A percentile compares a stretch with the other conserved stretches of the same genome.
phyloP scores from a whole-genome alignment of 2,329 filamentous ascomycete genomes.

The Emydomyces testavorans region DNA sequence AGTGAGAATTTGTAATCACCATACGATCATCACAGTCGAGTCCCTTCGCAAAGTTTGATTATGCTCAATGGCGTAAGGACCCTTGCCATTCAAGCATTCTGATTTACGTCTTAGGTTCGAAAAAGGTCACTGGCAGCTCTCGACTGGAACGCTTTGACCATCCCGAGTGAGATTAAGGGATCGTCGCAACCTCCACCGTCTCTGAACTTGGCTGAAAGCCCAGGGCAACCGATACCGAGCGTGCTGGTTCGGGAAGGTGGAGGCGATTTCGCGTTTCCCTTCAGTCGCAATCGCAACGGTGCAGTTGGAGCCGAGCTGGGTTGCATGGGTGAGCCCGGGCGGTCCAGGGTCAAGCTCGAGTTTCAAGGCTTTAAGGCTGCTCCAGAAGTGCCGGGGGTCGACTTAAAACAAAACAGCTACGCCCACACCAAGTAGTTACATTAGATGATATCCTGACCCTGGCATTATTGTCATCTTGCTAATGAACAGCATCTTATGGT shows the following conservation, averaged over 20 bases:
- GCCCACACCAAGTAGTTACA: too few relatives aligned
- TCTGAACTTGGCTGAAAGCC: not conserved
- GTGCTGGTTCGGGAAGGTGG: not conserved
- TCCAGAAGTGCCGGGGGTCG: conserved; percentile 2
- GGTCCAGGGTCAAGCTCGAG: not conserved
- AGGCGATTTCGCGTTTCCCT: not conserved
- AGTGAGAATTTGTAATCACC: too few relatives aligned
- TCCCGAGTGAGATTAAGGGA: conserved; percentile 8
- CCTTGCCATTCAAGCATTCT: not conserved
- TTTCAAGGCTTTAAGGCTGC: conserved; percentile 6
- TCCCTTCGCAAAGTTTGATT: not conserved
- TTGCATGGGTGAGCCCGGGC: not conserved
- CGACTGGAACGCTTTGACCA: conserved; percentile 8
- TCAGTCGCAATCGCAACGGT: too few relatives aligned
- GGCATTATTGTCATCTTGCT: too few relatives aligned
- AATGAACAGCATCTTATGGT: too few relatives aligned
- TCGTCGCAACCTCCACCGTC: conserved; percentile 3
- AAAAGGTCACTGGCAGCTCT: not conserved
- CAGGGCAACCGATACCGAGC: conserved; percentile 3
- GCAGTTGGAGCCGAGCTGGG: not conserved
- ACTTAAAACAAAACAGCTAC: too few relatives aligned
- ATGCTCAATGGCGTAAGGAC: not conserved
- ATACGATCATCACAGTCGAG: too few relatives aligned
- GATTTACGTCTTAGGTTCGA: not conserved
- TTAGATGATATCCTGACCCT: too few relatives aligned